Evolutionary conservation across 306 rosid species (phyloP).

Genomic region (Styphnolobium japonicum): DNA sequence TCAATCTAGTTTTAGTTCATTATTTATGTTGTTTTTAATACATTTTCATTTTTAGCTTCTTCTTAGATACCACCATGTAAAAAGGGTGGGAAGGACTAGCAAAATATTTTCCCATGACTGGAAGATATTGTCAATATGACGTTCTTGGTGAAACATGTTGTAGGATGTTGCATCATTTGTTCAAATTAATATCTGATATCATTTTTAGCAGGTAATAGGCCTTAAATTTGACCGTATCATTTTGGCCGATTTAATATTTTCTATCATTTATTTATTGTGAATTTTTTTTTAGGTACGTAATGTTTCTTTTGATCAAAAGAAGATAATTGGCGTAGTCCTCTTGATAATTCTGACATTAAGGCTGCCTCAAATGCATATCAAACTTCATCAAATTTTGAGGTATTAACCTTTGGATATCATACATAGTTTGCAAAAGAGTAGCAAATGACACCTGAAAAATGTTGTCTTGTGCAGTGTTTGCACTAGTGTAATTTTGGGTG

Average conservation of each 20-base stretch:
- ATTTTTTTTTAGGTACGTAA: conserved; percentile 49
- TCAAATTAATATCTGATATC: not conserved
- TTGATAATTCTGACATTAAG: conserved; percentile 59
- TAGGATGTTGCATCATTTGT: not conserved
- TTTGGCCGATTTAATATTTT: conserved; percentile 7
- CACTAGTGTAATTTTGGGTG: too few relatives aligned
- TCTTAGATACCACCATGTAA: not conserved
- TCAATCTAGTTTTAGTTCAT: not conserved
- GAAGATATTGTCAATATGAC: not conserved
- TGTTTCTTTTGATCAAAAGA: conserved; percentile 57
- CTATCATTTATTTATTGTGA: not conserved
- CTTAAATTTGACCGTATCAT: not conserved
- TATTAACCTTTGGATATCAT: conserved; percentile 17
- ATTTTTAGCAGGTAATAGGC: not conserved
- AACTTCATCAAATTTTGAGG: conserved; percentile 74
- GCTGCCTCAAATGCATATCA: conserved; percentile 63
- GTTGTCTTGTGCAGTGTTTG: conserved; percentile 47
- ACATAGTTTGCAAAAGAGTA: not conserved
- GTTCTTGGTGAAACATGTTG: not conserved
- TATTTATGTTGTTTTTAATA: not conserved
- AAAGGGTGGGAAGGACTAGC: too few relatives aligned
- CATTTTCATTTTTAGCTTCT: not conserved
- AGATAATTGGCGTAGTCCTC: conserved; percentile 61
- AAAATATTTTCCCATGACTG: not conserved
- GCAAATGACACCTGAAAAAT: not conserved